Evolutionary conservation across 2,329 filamentous ascomycete species (phyloP), one percentile per base, ranked within the genome.

Genomic region (Hypocreales sp.): DNA sequence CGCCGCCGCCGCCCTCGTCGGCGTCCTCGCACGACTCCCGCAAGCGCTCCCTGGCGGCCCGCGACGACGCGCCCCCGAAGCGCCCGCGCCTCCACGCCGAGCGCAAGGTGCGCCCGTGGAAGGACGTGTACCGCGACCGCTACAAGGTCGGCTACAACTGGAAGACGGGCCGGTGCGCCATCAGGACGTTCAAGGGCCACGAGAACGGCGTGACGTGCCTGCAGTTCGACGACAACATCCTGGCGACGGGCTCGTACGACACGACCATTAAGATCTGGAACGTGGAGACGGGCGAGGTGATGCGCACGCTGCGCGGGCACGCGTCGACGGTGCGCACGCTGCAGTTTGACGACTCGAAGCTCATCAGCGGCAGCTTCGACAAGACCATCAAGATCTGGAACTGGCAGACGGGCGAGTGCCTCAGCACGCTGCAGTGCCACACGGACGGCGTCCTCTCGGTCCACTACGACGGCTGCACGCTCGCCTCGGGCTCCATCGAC

Each of bases 121-220:
- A 98, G 53, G 84, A 92, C 34, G 82, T 98, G 1, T 98, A 98
- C 58, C 80, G 83, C 36, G 87, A 94, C 49, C 72, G 82, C 11
- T 95, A 87, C 63, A 90, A 87, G 49, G 84, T 98, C 25, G 87
- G 90, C 27, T 90, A 78, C 33, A 95, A 95, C 50, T 98, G 90
- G 90, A 92, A 93, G 50, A 84, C 92, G 37, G 87, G 90, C 4
- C 74, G 87, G 20, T 95, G 79, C 55, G 76, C 76, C 6, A 78
- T 81, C 39, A 84, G 78, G 46, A 72, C 79, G 9, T 83, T 98
- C 51, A 77, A 76, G 40, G 87, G 86, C 2, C 64, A 95, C 51
- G 76, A 71, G 8, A 94, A 94, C 46, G 87, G 87, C 21, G 47
- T 60, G 21, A 60, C 55, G 3, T 60, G 56, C 25, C 44, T 60